Conservation (phyloP, 768 basidiomycete species). For the Boletus rufocinnamomeus region DNA sequence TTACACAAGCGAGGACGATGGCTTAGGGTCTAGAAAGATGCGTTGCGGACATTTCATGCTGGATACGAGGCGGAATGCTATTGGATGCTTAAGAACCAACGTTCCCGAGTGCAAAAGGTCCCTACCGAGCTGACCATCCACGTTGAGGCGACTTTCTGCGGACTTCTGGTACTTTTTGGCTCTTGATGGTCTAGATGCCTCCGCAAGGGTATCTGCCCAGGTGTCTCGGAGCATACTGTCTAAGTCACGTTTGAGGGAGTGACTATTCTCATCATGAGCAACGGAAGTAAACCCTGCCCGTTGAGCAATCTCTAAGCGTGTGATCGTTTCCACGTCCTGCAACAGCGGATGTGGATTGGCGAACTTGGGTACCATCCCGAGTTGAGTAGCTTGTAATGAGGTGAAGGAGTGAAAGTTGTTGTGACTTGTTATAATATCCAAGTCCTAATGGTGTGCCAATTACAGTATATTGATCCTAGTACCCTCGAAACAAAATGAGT, state of each 20-base stretch:
- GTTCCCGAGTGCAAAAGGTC: not conserved
- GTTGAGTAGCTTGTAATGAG: not conserved
- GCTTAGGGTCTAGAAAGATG: constrained; percentile 47
- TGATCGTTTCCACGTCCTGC: constrained; percentile 34
- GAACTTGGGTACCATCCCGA: constrained; percentile 41
- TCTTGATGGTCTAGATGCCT: not conserved
- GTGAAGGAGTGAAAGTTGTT: constrained; percentile 14
- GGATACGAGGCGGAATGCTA: constrained; percentile 56
- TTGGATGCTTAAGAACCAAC: not conserved
- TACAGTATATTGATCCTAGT: not conserved
- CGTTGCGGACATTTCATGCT: constrained; percentile 29
- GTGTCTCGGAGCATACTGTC: constrained; percentile 25
- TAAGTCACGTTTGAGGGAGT: constrained; percentile 22
- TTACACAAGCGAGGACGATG: constrained; percentile 41
- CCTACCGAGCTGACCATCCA: constrained; percentile 3
- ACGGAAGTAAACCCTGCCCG: constrained; percentile 7
- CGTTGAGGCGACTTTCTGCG: not conserved
- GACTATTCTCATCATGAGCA: constrained; percentile 9
- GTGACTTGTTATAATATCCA: constrained; percentile 24
- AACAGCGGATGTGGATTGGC: constrained; percentile 48
- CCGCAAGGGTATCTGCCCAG: constrained; percentile 21
- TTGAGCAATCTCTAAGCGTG: constrained; percentile 38
- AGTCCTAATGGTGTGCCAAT: too few relatives aligned
- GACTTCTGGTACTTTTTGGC: constrained; percentile 8
- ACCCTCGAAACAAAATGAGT: constrained; percentile 18